Percentiles rank a stretch among this genome's conserved stretches.
phyloP scores from a whole-genome alignment of 257 asterid genomes.

The Lantana camara region DNA sequence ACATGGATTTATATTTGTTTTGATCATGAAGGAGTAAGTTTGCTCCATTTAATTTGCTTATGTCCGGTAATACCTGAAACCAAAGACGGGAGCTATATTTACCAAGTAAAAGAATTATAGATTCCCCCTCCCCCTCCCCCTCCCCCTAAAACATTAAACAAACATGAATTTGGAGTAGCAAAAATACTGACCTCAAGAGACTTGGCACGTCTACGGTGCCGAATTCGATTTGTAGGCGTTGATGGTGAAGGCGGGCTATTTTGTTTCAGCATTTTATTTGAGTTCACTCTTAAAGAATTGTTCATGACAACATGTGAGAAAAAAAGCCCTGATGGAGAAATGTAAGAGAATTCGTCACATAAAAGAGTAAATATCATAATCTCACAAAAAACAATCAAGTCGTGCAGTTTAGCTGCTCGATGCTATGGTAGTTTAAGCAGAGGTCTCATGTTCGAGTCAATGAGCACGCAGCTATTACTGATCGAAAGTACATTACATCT shows the following conservation, averaged over 20 bases:
- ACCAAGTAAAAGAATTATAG: conserved; percentile 6
- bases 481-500: too few relatives aligned
- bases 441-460: too few relatives aligned
- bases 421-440: too few relatives aligned
- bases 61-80: conserved; percentile 45
- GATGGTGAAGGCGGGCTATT: conserved; percentile 46
- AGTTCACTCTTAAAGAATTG: conserved; percentile 15
- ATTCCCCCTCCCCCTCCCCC: too few relatives aligned
- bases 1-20: conserved; percentile 64
- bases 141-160: too few relatives aligned
- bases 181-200: conserved; percentile 55
- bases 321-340: conserved; percentile 22
- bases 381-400: too few relatives aligned
- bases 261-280: conserved; percentile 41
- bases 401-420: too few relatives aligned
- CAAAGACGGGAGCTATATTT: conserved; percentile 11
- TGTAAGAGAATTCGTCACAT: background rate
- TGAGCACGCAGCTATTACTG: too few relatives aligned
- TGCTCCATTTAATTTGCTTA: conserved; percentile 44
- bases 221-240: conserved; percentile 45
- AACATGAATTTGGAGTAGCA: background rate
- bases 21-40: conserved; percentile 48
- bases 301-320: conserved; percentile 12
- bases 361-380: background rate
- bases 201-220: conserved; percentile 46